Conservation (phyloP, 768 basidiomycete genomes). For the Trametes punicea region DNA sequence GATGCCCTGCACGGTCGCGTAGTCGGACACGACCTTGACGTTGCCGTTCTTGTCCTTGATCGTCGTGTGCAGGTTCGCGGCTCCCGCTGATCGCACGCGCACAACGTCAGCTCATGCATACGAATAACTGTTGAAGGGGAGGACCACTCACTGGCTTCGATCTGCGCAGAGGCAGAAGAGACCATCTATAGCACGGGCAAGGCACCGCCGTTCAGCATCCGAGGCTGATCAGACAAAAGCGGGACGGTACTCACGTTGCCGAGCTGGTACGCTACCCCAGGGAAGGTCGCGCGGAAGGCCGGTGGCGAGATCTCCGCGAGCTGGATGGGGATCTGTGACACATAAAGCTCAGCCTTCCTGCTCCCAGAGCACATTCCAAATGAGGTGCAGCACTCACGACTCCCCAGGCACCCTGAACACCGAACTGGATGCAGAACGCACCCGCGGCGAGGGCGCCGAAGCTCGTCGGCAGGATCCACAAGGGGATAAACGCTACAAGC, state of each 20-base stretch:
- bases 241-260: slow-evolving; percentile 48
- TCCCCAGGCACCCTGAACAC: slow-evolving; percentile 90
- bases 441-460: slow-evolving; percentile 75
- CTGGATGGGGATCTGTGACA: slow-evolving; percentile 61
- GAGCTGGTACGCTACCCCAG: slow-evolving; percentile 80
- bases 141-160: slow-evolving; percentile 29
- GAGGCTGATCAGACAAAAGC: background rate
- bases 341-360: background rate
- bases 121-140: background rate
- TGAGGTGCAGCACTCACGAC: slow-evolving; percentile 48
- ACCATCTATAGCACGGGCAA: slow-evolving; percentile 18
- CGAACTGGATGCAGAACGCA: slow-evolving; percentile 84
- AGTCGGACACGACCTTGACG: slow-evolving; percentile 38
- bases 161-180: slow-evolving; percentile 34
- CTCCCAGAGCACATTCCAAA: background rate
- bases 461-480: slow-evolving; percentile 77
- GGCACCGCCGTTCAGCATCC: background rate
- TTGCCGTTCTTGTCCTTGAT: slow-evolving; percentile 28
- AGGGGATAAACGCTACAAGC: slow-evolving; percentile 57
- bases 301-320: slow-evolving; percentile 83
- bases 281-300: slow-evolving; percentile 86
- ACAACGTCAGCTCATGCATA: background rate
- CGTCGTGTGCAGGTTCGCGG: slow-evolving; percentile 35
- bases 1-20: slow-evolving; percentile 70
- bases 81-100: slow-evolving; percentile 35